Conservation (phyloP, 2,329 filamentous ascomycete species). For the Zymoseptoria passerinii region DNA sequence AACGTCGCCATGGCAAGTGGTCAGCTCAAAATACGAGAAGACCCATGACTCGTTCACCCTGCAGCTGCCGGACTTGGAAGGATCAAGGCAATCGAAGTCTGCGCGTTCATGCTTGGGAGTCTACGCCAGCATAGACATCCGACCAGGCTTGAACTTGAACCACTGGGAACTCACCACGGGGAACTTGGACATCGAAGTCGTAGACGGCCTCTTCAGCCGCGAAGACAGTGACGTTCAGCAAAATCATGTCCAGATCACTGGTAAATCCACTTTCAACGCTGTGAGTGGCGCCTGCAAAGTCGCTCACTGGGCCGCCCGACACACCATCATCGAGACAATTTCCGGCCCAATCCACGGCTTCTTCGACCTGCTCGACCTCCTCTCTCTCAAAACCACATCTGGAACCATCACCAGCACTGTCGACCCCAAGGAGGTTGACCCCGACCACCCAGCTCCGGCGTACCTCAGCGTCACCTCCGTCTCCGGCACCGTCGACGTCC, state of each 20-base stretch:
- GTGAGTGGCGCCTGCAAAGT: constrained; percentile 29
- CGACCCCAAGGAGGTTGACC: constrained; percentile 29
- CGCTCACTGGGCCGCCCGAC: constrained; percentile 28
- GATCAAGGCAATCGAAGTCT: constrained; percentile 2
- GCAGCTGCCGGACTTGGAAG: constrained; percentile 11
- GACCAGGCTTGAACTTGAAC: constrained; percentile 26
- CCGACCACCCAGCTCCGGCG: constrained; percentile 27
- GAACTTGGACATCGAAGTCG: constrained; percentile 33
- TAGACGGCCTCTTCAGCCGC: constrained; percentile 22
- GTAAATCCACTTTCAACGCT: constrained; percentile 28
- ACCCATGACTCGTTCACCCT: constrained; percentile 15
- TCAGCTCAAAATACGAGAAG: constrained; percentile 25
- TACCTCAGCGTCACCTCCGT: constrained; percentile 30
- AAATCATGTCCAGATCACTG: constrained; percentile 25
- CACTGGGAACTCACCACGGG: constrained; percentile 30
- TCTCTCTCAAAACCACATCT: constrained; percentile 34
- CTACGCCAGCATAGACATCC: constrained; percentile 31
- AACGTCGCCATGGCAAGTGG: constrained; percentile 27
- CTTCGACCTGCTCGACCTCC: constrained; percentile 34
- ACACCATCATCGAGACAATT: constrained; percentile 33
- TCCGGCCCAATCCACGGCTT: constrained; percentile 36
- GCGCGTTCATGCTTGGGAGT: constrained; percentile 32
- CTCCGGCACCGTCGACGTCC: constrained; percentile 32
- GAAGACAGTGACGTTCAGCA: constrained; percentile 11
- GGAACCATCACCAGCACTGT: constrained; percentile 36